Percentiles rank a stretch among this genome's conserved stretches.
Conservation (phyloP, 169 alveolate genomes). For the Toxoplasma gondii region DNA sequence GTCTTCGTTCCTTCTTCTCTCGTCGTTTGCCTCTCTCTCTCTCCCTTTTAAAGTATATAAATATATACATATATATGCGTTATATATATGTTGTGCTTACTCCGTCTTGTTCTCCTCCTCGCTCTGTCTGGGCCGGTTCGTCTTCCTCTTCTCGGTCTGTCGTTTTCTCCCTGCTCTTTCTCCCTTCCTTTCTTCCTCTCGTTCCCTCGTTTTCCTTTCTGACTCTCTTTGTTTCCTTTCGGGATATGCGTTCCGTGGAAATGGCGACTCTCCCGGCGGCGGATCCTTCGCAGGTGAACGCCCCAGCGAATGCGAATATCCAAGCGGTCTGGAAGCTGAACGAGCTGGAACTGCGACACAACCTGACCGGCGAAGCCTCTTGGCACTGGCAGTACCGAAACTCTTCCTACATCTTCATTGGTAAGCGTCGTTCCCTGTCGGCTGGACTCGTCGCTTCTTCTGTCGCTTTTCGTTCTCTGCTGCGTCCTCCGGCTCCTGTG, state of each 20-base stretch:
- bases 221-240: too few relatives aligned
- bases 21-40: too few relatives aligned
- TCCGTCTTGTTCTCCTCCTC: too few relatives aligned
- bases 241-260: too few relatives aligned
- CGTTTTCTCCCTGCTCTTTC: too few relatives aligned
- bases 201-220: not conserved
- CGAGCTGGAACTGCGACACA: slow-evolving; percentile 80
- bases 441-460: not conserved
- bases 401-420: slow-evolving; percentile 15
- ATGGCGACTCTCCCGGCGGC: not conserved
- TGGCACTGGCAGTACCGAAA: slow-evolving; percentile 78
- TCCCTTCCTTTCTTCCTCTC: not conserved
- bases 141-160: too few relatives aligned
- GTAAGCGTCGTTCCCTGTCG: not conserved
- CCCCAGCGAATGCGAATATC: slow-evolving; percentile 37
- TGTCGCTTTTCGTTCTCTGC: not conserved
- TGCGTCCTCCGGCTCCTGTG: too few relatives aligned
- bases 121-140: too few relatives aligned
- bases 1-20: too few relatives aligned
- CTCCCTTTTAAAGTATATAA: too few relatives aligned
- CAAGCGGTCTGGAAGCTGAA: slow-evolving; percentile 67
- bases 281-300: slow-evolving; percentile 22
- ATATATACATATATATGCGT: too few relatives aligned
- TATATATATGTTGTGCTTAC: too few relatives aligned
- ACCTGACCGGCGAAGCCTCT: slow-evolving; percentile 78